A percentile compares a stretch with the other conserved stretches of the same genome.
Conservation (phyloP, 805 yeast species). For the Saccharomycopsis oosterbeekiorum region DNA sequence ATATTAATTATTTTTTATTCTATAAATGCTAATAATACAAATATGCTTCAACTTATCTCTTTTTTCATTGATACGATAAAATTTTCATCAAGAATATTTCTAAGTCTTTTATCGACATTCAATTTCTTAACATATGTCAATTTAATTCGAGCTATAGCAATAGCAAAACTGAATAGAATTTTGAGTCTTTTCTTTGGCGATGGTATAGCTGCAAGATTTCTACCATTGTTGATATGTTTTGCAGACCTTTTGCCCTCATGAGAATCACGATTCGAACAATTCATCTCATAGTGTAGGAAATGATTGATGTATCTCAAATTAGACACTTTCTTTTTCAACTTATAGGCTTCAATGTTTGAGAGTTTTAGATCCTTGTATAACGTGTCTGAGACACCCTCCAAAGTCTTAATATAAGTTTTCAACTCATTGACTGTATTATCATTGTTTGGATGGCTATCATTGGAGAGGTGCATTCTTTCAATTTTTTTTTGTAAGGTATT, state of each 20-base stretch:
- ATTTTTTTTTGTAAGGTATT: background rate
- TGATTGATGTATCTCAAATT: conserved; percentile 4
- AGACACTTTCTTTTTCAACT: background rate
- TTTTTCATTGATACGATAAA: background rate
- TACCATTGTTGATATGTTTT: background rate
- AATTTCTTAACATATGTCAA: background rate
- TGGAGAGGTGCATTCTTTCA: background rate
- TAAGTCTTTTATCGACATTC: background rate
- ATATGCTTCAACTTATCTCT: background rate
- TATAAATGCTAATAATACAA: background rate
- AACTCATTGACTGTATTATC: background rate
- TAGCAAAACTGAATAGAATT: background rate
- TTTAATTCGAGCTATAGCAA: background rate
- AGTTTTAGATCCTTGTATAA: background rate
- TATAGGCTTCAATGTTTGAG: background rate
- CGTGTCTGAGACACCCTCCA: background rate
- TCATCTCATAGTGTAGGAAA: conserved; percentile 2
- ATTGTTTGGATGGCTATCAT: background rate
- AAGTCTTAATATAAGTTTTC: conserved; percentile 1
- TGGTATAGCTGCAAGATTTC: background rate
- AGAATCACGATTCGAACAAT: background rate
- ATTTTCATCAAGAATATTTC: background rate
- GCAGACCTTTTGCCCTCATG: background rate
- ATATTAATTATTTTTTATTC: background rate
- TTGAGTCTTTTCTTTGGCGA: background rate